phyloP scores from a whole-genome alignment of 805 yeast genomes.

The Kodamaea kakaduensis region DNA sequence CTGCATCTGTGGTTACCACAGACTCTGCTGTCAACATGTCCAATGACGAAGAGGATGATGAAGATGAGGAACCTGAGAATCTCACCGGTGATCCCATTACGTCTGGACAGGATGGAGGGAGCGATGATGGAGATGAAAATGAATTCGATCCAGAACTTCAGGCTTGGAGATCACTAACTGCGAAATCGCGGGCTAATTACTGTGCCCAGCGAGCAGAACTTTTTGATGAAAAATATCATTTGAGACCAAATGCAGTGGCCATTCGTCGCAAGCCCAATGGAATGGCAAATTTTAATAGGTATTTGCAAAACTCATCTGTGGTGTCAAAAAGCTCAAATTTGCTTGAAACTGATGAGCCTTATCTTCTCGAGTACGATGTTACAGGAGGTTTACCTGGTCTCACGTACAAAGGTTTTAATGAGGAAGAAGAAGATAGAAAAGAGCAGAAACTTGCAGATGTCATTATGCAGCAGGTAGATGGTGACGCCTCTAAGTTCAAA shows the following conservation, averaged over 20 bases:
- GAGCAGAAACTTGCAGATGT: constrained; percentile 36
- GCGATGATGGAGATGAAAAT: constrained; percentile 46
- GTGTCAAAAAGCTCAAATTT: constrained; percentile 42
- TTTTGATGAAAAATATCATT: constrained; percentile 51
- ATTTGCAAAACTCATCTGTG: constrained; percentile 36
- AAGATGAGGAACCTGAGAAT: constrained; percentile 29
- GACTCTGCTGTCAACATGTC: constrained; percentile 23
- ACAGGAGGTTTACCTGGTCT: constrained; percentile 75
- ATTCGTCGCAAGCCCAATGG: constrained; percentile 58
- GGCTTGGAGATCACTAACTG: constrained; percentile 80
- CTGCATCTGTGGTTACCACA: constrained; percentile 9
- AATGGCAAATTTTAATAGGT: constrained; percentile 59
- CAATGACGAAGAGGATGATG: constrained; percentile 26
- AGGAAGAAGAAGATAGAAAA: constrained; percentile 34
- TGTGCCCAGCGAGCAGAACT: constrained; percentile 64
- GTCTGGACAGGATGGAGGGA: constrained; percentile 19
- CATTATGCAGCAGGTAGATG: constrained; percentile 24
- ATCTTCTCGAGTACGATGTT: constrained; percentile 79
- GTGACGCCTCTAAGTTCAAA: constrained; percentile 20
- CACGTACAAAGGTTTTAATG: constrained; percentile 47
- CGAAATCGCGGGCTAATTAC: constrained; percentile 72
- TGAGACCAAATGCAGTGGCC: constrained; percentile 70
- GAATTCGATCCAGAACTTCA: constrained; percentile 73
- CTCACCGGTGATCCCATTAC: constrained; percentile 2
- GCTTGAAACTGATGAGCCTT: constrained; percentile 56